Percentiles rank a stretch among this genome's conserved stretches.
Conservation (phyloP, 805 yeast genomes). For the Spathaspora arborariae region DNA sequence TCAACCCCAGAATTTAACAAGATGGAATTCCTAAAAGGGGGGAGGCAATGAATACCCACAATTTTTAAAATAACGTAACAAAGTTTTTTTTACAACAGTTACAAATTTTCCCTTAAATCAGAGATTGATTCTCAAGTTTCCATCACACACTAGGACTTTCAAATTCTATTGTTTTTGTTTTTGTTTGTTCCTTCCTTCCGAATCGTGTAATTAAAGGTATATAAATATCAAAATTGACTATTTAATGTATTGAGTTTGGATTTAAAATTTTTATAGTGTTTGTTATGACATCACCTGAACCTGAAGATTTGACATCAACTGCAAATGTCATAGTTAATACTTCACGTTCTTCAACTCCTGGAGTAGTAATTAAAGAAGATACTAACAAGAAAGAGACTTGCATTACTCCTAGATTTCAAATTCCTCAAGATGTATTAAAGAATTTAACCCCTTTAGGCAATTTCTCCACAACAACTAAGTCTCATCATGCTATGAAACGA, state of each 20-base stretch:
- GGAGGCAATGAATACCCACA: background rate
- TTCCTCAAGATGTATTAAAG: slow-evolving; percentile 5
- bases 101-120: too few species aligned
- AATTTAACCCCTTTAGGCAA: slow-evolving; percentile 5
- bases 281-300: background rate
- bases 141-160: too few species aligned
- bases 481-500: background rate
- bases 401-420: background rate
- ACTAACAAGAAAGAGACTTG: background rate
- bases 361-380: background rate
- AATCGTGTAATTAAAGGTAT: too few species aligned
- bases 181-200: background rate
- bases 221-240: too few species aligned
- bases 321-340: background rate
- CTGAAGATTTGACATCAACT: background rate
- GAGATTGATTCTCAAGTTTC: too few species aligned
- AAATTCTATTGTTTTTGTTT: too few species aligned
- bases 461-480: background rate
- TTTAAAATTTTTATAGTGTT: too few species aligned
- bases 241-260: too few species aligned
- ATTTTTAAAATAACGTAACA: too few species aligned
- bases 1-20: too few species aligned
- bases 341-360: background rate
- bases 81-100: background rate
- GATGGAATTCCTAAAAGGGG: too few species aligned